These are phyloP conservation scores for Lasiodiplodia citricola DNA, from an alignment of 2,329 filamentous ascomycete genomes.

Conservation along the genomic window DNA sequence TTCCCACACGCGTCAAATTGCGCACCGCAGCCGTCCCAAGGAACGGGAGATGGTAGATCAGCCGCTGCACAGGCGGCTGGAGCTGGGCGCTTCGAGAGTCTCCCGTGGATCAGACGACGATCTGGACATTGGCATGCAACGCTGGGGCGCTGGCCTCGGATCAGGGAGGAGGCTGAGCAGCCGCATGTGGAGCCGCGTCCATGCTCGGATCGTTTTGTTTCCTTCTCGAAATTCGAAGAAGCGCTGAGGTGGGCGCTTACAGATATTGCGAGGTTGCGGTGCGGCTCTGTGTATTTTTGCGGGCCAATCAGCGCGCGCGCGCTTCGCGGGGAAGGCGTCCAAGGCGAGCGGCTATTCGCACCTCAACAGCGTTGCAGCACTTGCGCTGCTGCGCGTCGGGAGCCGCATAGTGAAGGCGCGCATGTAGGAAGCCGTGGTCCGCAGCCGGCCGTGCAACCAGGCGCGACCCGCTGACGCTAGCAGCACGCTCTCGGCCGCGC, in stretches of 20 bases:
- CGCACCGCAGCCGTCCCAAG: background rate
- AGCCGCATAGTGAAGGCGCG: background rate
- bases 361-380: background rate
- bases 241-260: conserved; percentile 18
- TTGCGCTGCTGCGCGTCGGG: no score
- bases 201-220: conserved; percentile 12
- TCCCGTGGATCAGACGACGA: conserved; percentile 21
- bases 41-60: conserved; percentile 16
- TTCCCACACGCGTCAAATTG: conserved; percentile 15
- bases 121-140: conserved; percentile 10
- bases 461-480: conserved; percentile 3
- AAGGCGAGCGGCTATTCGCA: conserved; percentile 15
- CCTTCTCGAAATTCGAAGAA: conserved; percentile 19
- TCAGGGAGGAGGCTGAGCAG: conserved; percentile 24
- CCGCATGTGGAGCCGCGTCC: conserved; percentile 10
- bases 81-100: conserved; percentile 17
- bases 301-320: conserved; percentile 15
- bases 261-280: conserved; percentile 1
- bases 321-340: conserved; percentile 15
- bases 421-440: conserved; percentile 7
- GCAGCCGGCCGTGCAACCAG: conserved; percentile 1
- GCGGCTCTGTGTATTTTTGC: conserved; percentile 22
- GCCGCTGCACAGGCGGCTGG: conserved; percentile 21
- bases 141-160: conserved; percentile 9
- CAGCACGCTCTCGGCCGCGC: conserved; percentile 2